phyloP scores from a whole-genome alignment of 768 basidiomycete genomes.

The Xerocomus potaroensis region DNA sequence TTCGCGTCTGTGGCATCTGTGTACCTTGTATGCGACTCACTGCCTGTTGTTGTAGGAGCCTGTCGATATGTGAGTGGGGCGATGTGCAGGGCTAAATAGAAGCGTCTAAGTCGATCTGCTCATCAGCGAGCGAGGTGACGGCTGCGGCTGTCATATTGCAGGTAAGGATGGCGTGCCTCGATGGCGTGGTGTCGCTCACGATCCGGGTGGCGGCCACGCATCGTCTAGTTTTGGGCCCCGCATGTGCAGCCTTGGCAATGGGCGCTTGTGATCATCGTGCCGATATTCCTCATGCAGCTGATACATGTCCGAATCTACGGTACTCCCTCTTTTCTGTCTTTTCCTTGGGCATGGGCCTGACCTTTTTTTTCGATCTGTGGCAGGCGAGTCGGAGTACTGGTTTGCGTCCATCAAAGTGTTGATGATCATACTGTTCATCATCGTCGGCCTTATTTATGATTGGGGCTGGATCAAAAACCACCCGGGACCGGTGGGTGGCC shows the following conservation, averaged over 20 bases:
- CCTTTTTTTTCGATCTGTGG: too few species aligned
- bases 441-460: slow-evolving; percentile 57
- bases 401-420: slow-evolving; percentile 60
- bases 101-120: slow-evolving; percentile 1
- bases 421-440: slow-evolving; percentile 58
- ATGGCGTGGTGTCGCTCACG: too few species aligned
- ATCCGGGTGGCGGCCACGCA: background rate
- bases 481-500: slow-evolving; percentile 59
- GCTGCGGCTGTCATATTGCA: slow-evolving; percentile 53
- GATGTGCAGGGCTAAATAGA: background rate
- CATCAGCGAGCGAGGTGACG: slow-evolving; percentile 51
- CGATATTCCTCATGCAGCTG: slow-evolving; percentile 50
- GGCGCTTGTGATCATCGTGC: slow-evolving; percentile 52
- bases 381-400: slow-evolving; percentile 63
- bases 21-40: background rate
- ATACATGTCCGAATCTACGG: slow-evolving; percentile 56
- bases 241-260: slow-evolving; percentile 49
- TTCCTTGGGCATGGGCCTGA: too few species aligned
- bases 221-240: slow-evolving; percentile 46
- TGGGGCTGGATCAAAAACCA: slow-evolving; percentile 58
- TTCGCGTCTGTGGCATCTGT: slow-evolving; percentile 8
- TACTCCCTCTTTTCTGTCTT: slow-evolving; percentile 14
- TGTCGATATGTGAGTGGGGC: slow-evolving; percentile 36
- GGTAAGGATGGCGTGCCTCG: slow-evolving; percentile 23
- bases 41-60: slow-evolving; percentile 23